Evolutionary conservation across 2,329 filamentous ascomycete species (phyloP).

Genomic region (Truncatella angustata): DNA sequence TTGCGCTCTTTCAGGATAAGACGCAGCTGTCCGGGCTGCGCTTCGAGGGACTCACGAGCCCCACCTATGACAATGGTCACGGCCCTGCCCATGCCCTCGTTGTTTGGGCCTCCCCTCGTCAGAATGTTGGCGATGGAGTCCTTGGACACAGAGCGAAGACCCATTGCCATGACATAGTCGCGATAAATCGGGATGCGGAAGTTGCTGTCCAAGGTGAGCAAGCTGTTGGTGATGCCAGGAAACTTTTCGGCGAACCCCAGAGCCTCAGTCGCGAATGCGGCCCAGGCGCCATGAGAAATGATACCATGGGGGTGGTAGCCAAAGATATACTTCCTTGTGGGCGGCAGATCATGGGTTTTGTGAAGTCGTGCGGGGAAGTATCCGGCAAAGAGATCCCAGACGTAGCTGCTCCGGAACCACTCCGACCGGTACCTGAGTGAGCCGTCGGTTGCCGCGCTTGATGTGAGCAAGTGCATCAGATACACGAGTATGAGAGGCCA

Average conservation of each 20-base stretch:
- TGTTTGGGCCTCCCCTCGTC: constrained; percentile 72
- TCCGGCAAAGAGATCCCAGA: constrained; percentile 87
- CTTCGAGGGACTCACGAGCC: constrained; percentile 87
- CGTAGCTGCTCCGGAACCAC: constrained; percentile 66
- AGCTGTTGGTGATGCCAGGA: constrained; percentile 89
- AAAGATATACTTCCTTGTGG: constrained; percentile 90
- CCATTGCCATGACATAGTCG: constrained; percentile 89
- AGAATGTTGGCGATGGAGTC: constrained; percentile 90
- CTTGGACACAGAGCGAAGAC: constrained; percentile 83
- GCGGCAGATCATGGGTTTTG: constrained; percentile 74
- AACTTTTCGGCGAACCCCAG: constrained; percentile 85
- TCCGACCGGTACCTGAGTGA: constrained; percentile 72
- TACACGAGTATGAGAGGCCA: constrained; percentile 82
- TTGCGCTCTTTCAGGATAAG: constrained; percentile 82
- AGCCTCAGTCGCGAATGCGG: constrained; percentile 85
- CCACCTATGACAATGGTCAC: constrained; percentile 96
- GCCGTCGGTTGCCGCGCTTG: constrained; percentile 74
- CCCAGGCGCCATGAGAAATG: constrained; percentile 94
- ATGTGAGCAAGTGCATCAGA: constrained; percentile 78
- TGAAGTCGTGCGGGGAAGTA: constrained; percentile 92
- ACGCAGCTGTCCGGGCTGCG: constrained; percentile 72
- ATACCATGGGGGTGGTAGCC: constrained; percentile 98
- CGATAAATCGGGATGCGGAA: constrained; percentile 92
- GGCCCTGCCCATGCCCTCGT: constrained; percentile 86
- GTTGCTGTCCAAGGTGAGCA: constrained; percentile 93